These are phyloP conservation scores for Parachaetomium inaequale DNA, from an alignment of 495 filamentous ascomycete genomes.

Conservation along the genomic window DNA sequence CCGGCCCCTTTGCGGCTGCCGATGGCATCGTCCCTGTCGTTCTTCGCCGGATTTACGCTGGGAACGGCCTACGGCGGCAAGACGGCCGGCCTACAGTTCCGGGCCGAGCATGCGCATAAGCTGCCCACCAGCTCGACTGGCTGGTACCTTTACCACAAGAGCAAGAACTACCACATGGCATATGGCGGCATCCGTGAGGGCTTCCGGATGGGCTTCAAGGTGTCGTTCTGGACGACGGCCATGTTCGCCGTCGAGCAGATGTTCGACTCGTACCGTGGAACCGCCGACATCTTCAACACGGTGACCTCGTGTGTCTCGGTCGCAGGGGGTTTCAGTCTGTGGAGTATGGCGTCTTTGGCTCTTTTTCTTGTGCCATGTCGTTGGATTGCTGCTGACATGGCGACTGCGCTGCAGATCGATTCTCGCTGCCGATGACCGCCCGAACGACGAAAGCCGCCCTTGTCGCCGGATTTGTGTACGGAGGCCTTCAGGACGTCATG, in stretches of 20 bases:
- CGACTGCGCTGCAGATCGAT: slow-evolving; percentile 58
- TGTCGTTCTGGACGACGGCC: slow-evolving; percentile 61
- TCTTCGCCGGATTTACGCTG: slow-evolving; percentile 61
- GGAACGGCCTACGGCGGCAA: slow-evolving; percentile 70
- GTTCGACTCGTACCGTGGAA: slow-evolving; percentile 70
- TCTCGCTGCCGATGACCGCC: slow-evolving; percentile 76
- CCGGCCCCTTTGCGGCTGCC: slow-evolving; percentile 57
- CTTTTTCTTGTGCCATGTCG: background rate
- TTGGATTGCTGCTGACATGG: slow-evolving; percentile 15
- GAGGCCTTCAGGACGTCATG: slow-evolving; percentile 64
- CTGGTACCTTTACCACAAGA: slow-evolving; percentile 98
- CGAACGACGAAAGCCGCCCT: slow-evolving; percentile 79
- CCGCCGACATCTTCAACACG: slow-evolving; percentile 69
- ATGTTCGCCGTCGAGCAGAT: slow-evolving; percentile 79
- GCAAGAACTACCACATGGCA: slow-evolving; percentile 83
- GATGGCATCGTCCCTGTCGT: slow-evolving; percentile 54
- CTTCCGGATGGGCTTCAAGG: slow-evolving; percentile 65
- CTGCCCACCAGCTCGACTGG: slow-evolving; percentile 74
- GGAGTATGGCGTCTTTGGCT: slow-evolving; percentile 56
- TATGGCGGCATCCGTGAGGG: slow-evolving; percentile 75
- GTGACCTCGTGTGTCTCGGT: slow-evolving; percentile 75
- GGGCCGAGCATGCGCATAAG: slow-evolving; percentile 89
- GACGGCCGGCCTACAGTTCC: slow-evolving; percentile 72
- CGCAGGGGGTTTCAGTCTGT: slow-evolving; percentile 80
- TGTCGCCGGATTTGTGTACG: slow-evolving; percentile 72